Conservation (phyloP, 2,329 filamentous ascomycete species). For the Tetracladium maxilliforme region DNA sequence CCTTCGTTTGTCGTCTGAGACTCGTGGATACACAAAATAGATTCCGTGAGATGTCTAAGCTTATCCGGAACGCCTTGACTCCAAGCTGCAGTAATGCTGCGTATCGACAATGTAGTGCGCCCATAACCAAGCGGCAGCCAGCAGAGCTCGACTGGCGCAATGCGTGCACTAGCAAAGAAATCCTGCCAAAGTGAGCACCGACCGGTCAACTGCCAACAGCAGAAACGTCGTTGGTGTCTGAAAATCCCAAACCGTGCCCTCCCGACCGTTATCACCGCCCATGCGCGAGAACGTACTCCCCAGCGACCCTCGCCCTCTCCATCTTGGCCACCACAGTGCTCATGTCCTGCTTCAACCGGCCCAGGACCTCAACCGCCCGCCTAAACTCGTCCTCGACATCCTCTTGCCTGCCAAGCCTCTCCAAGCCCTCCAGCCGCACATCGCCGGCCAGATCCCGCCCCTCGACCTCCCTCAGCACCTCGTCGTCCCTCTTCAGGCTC, state of each 20-base stretch:
- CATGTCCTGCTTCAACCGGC: conserved; percentile 41
- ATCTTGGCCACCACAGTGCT: conserved; percentile 47
- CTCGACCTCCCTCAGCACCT: conserved; percentile 4
- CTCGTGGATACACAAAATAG: neutral
- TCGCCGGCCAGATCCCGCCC: conserved; percentile 3
- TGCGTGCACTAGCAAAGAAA: neutral
- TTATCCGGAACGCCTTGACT: too few relatives aligned
- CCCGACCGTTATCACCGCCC: neutral
- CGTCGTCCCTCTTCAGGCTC: conserved; percentile 8
- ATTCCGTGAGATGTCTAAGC: neutral
- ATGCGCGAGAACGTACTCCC: conserved; percentile 11
- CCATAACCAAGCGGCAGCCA: neutral
- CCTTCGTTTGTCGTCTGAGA: neutral
- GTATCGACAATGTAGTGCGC: too few relatives aligned
- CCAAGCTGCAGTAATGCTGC: too few relatives aligned
- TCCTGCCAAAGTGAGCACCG: neutral
- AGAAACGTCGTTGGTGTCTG: neutral
- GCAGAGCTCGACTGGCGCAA: neutral
- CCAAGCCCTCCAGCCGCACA: conserved; percentile 13
- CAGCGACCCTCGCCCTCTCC: conserved; percentile 45
- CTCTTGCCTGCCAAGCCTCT: conserved; percentile 26
- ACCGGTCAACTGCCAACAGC: too few relatives aligned
- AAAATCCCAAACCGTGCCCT: neutral
- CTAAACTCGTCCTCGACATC: conserved; percentile 30
- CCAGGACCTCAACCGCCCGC: conserved; percentile 33